Conservation (phyloP, 2,329 filamentous ascomycete species). For the Xylariomycetidae sp. region DNA sequence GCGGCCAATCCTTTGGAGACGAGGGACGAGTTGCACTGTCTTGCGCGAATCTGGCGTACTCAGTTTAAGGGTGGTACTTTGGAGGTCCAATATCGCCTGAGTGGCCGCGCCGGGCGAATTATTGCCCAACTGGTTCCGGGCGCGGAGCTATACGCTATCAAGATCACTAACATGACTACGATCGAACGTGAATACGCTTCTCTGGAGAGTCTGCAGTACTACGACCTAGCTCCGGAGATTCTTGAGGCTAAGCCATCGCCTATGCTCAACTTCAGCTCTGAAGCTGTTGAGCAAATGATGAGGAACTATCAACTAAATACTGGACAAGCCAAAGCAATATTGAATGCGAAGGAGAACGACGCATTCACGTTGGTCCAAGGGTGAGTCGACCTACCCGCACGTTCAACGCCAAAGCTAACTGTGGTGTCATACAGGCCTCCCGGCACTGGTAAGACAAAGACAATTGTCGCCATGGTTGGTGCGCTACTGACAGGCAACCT, state of each 20-base stretch:
- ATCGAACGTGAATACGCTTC: slow-evolving; percentile 94
- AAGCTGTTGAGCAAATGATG: slow-evolving; percentile 62
- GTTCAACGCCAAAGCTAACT: slow-evolving; percentile 22
- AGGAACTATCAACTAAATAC: slow-evolving; percentile 77
- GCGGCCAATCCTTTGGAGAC: slow-evolving; percentile 63
- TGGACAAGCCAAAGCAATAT: slow-evolving; percentile 85
- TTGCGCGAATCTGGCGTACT: slow-evolving; percentile 76
- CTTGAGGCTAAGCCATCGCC: slow-evolving; percentile 84
- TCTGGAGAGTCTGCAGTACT: slow-evolving; percentile 84
- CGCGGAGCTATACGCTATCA: slow-evolving; percentile 64
- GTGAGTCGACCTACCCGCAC: slow-evolving; percentile 33
- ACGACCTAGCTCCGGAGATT: slow-evolving; percentile 92
- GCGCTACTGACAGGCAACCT: slow-evolving; percentile 63
- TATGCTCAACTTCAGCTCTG: slow-evolving; percentile 72
- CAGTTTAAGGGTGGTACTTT: slow-evolving; percentile 74
- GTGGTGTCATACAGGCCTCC: slow-evolving; percentile 59
- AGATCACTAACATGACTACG: slow-evolving; percentile 88
- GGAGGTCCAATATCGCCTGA: slow-evolving; percentile 82
- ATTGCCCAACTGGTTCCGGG: slow-evolving; percentile 61
- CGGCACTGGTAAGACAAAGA: slow-evolving; percentile 97
- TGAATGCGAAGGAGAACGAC: slow-evolving; percentile 90
- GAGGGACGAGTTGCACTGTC: slow-evolving; percentile 65
- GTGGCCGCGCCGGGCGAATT: slow-evolving; percentile 58
- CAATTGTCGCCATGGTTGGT: slow-evolving; percentile 92
- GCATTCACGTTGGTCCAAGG: slow-evolving; percentile 95